These are phyloP conservation scores for Wickerhamiella infanticola DNA, from an alignment of 1,139 yeast species.

Conservation along the genomic window DNA sequence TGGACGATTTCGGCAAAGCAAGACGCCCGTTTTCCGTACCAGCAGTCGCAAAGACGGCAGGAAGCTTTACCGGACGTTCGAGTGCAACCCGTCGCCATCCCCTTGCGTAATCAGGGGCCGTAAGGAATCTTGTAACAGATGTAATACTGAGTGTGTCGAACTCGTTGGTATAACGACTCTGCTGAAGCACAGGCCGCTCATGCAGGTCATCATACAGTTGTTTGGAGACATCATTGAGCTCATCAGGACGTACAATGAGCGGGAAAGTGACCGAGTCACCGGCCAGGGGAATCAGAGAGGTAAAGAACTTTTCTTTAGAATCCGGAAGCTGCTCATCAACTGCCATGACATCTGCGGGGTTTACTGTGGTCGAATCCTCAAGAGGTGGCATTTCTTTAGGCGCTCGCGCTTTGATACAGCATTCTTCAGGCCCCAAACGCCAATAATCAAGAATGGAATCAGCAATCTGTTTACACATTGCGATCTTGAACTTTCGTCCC, in stretches of 20 bases:
- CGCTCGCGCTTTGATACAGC: neutral
- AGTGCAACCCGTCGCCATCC: conserved; percentile 23
- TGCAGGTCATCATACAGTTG: conserved; percentile 19
- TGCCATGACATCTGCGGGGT: neutral
- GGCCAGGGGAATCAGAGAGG: neutral
- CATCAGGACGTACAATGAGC: conserved; percentile 19
- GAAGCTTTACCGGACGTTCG: conserved; percentile 13
- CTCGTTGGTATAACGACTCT: conserved; percentile 20
- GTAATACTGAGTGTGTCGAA: conserved; percentile 20
- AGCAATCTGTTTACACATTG: conserved; percentile 55
- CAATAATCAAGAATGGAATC: conserved; percentile 65
- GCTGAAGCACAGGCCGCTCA: conserved; percentile 15
- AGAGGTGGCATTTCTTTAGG: neutral
- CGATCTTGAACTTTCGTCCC: conserved; percentile 49
- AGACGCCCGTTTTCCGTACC: neutral
- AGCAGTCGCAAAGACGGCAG: conserved; percentile 1
- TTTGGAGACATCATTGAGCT: conserved; percentile 30
- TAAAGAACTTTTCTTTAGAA: neutral
- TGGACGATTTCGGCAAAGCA: neutral
- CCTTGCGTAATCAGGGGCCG: conserved; percentile 20
- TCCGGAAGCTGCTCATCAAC: neutral
- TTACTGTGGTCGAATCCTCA: neutral
- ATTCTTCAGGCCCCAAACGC: conserved; percentile 36
- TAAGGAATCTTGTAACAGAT: conserved; percentile 18
- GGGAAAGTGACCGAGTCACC: conserved; percentile 2